Percentiles rank a stretch among this genome's conserved stretches.
Evolutionary conservation across 352 stramenopile species (phyloP).

Genomic region (Phytophthora agathidicida): DNA sequence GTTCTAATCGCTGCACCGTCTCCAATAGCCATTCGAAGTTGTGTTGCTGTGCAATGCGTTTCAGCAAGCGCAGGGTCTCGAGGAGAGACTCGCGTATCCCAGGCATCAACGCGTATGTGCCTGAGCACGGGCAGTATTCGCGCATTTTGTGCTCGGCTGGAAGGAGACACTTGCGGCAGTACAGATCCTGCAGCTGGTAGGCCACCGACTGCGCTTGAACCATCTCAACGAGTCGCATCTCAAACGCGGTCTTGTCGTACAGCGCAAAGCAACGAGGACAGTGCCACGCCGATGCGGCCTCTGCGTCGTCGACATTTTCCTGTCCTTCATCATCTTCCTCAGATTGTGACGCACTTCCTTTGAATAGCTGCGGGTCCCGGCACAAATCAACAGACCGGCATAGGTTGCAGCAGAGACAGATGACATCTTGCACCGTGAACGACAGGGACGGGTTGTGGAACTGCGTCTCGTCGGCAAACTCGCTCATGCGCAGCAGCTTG

Average conservation of each 20-base stretch:
- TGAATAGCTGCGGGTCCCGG: constrained; percentile 91
- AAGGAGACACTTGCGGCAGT: constrained; percentile 81
- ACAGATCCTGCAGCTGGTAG: constrained; percentile 94
- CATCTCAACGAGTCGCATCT: constrained; percentile 92
- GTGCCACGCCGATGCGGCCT: constrained; percentile 64
- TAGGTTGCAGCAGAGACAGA: constrained; percentile 96
- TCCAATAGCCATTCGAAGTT: constrained; percentile 73
- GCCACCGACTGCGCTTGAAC: constrained; percentile 86
- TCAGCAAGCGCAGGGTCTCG: constrained; percentile 65
- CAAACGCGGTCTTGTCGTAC: constrained; percentile 92
- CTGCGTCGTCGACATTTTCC: constrained; percentile 23
- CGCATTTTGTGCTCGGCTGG: constrained; percentile 80
- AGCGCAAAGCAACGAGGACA: constrained; percentile 93
- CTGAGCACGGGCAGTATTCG: constrained; percentile 83
- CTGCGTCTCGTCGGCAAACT: constrained; percentile 80
- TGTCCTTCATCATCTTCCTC: constrained; percentile 36
- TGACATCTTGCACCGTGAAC: constrained; percentile 97
- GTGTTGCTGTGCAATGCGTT: constrained; percentile 73
- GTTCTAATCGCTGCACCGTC: constrained; percentile 66
- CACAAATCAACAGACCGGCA: constrained; percentile 97
- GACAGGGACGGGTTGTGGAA: constrained; percentile 95
- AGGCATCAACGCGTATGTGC: constrained; percentile 53
- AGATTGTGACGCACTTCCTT: constrained; percentile 51
- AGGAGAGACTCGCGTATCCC: constrained; percentile 46
- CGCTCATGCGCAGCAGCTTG: constrained; percentile 75